Conservation (phyloP, 2,329 filamentous ascomycete species). For the Diplodia sapinea region DNA sequence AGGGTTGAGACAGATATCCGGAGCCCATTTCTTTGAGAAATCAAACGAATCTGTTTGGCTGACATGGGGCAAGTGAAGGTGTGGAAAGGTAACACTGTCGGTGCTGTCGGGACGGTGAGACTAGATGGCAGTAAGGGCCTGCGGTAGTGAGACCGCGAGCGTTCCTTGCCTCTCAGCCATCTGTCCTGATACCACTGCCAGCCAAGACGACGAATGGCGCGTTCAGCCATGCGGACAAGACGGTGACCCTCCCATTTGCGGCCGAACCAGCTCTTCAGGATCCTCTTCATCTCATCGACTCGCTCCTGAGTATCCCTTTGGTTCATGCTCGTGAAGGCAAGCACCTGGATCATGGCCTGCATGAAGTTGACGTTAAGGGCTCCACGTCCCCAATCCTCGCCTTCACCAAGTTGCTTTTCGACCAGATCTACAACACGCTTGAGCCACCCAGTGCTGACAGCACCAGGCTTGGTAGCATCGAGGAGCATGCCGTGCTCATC, state of each 20-base stretch:
- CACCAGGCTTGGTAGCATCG: conserved; percentile 68
- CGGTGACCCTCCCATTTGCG: conserved; percentile 88
- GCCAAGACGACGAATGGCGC: conserved; percentile 75
- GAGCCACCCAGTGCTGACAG: conserved; percentile 77
- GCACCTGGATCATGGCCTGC: conserved; percentile 53
- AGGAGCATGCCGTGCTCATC: conserved; percentile 81
- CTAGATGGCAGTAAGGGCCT: conserved; percentile 75
- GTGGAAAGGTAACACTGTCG: conserved; percentile 94
- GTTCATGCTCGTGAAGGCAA: conserved; percentile 48
- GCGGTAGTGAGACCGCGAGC: conserved; percentile 65
- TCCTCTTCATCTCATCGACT: conserved; percentile 45
- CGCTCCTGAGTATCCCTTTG: conserved; percentile 44
- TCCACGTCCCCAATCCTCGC: conserved; percentile 82
- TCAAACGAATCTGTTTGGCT: conserved; percentile 87
- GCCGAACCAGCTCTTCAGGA: conserved; percentile 65
- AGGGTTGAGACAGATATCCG: conserved; percentile 92
- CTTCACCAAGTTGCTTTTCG: conserved; percentile 82
- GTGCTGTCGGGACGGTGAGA: conserved; percentile 81
- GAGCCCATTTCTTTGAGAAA: conserved; percentile 92
- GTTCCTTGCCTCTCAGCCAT: conserved; percentile 67
- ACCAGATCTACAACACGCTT: conserved; percentile 91
- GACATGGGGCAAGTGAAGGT: conserved; percentile 95
- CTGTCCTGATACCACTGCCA: conserved; percentile 90
- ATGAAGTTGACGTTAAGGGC: conserved; percentile 59
- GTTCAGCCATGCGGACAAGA: conserved; percentile 81